phyloP scores from a whole-genome alignment of 2,329 filamentous ascomycete genomes.

The Colletotrichum tabaci region DNA sequence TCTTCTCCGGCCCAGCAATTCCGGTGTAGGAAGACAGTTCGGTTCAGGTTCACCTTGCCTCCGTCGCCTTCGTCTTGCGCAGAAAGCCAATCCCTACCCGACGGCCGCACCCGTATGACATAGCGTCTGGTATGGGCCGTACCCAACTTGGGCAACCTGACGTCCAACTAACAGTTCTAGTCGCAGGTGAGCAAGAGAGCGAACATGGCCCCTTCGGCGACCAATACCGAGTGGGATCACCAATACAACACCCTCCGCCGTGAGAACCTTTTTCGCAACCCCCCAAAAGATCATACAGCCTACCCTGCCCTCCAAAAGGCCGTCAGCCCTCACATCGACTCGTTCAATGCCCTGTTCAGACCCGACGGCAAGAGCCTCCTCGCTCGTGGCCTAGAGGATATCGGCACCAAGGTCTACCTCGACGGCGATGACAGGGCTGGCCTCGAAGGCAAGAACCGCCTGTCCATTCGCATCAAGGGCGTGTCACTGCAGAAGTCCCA shows the following conservation, averaged over 20 bases:
- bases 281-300: constrained; percentile 87
- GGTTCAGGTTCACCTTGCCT: constrained; percentile 19
- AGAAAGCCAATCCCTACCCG: constrained; percentile 1
- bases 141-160: neutral
- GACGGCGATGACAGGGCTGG: constrained; percentile 81
- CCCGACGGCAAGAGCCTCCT: constrained; percentile 75
- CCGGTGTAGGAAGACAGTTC: constrained; percentile 6
- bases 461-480: constrained; percentile 84
- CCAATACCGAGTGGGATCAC: constrained; percentile 83
- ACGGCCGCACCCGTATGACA: constrained; percentile 11
- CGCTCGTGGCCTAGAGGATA: constrained; percentile 85
- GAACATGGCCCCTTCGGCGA: constrained; percentile 70
- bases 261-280: constrained; percentile 90
- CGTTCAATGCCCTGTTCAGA: constrained; percentile 92
- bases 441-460: constrained; percentile 76
- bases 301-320: constrained; percentile 89
- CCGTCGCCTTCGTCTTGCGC: constrained; percentile 19
- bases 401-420: constrained; percentile 89
- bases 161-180: constrained; percentile 15
- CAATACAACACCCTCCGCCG: constrained; percentile 89
- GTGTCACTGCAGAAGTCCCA: constrained; percentile 87
- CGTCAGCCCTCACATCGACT: constrained; percentile 93
- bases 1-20: constrained; percentile 27
- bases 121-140: neutral
- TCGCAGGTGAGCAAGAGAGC: constrained; percentile 26